Evolutionary conservation across 2,329 filamentous ascomycete genomes (phyloP).

Genomic region (Davidsoniella eucalypti): DNA sequence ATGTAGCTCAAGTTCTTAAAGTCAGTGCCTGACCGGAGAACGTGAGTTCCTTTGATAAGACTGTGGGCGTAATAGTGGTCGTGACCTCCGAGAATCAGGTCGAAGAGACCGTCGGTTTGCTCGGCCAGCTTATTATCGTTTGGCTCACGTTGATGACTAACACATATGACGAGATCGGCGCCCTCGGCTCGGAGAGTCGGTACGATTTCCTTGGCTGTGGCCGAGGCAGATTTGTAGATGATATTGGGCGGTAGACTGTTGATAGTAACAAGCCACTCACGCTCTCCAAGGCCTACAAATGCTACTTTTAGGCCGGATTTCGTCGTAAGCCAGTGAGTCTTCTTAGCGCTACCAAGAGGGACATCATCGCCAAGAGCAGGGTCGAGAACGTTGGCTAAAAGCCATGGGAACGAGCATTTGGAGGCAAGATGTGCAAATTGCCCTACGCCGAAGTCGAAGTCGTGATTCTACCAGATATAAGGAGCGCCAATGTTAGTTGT

Average conservation of each 20-base stretch:
- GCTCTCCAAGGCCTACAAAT: constrained; percentile 69
- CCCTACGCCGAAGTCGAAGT: constrained; percentile 76
- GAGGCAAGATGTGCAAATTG: constrained; percentile 59
- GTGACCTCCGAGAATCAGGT: constrained; percentile 76
- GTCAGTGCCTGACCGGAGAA: constrained; percentile 76
- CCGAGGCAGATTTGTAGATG: constrained; percentile 62
- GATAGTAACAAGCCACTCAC: constrained; percentile 81
- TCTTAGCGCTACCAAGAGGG: constrained; percentile 58
- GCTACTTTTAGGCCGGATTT: constrained; percentile 78
- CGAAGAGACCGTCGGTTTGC: constrained; percentile 56
- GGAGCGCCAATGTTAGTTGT: background rate
- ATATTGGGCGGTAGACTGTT: constrained; percentile 70
- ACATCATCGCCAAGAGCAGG: constrained; percentile 60
- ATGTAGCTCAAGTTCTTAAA: constrained; percentile 88
- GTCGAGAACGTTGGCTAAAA: constrained; percentile 77
- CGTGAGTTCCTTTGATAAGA: constrained; percentile 61
- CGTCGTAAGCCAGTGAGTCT: constrained; percentile 59
- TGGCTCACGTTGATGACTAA: constrained; percentile 76
- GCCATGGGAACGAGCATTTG: constrained; percentile 75
- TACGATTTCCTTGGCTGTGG: constrained; percentile 59
- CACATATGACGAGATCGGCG: constrained; percentile 64
- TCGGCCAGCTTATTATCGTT: constrained; percentile 77
- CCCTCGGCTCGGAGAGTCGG: constrained; percentile 58
- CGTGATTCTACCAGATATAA: constrained; percentile 50
- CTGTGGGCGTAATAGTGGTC: constrained; percentile 78